Percentiles rank a stretch among this genome's conserved stretches.
Conservation (phyloP, 768 basidiomycete genomes). For the Amanita brunnescens region DNA sequence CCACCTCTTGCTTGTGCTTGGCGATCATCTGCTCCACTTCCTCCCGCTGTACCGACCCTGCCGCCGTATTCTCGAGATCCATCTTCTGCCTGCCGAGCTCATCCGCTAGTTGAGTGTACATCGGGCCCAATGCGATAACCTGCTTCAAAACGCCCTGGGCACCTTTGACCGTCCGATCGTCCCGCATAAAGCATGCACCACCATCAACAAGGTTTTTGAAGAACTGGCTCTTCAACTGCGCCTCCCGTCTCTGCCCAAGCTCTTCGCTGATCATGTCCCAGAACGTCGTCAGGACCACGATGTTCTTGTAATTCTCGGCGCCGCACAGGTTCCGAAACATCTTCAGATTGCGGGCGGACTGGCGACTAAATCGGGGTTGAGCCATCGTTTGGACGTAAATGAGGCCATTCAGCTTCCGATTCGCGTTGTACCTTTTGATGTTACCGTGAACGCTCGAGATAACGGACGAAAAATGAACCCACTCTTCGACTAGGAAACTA, state of each 20-base stretch:
- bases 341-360: constrained; percentile 16
- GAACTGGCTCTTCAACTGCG: constrained; percentile 26
- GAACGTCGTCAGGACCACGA: no score
- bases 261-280: constrained; percentile 30
- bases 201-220: constrained; percentile 29
- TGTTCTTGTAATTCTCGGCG: constrained; percentile 30
- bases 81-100: constrained; percentile 11
- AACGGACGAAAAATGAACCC: constrained; percentile 1
- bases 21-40: constrained; percentile 25
- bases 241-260: constrained; percentile 27
- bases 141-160: constrained; percentile 18
- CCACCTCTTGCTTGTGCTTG: constrained; percentile 25
- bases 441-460: no score
- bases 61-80: no score
- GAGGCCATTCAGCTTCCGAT: no score
- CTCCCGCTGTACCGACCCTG: no score
- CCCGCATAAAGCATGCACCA: background rate
- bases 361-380: background rate
- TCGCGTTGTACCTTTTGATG: background rate
- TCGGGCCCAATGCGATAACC: constrained; percentile 13
- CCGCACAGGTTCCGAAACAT: constrained; percentile 40
- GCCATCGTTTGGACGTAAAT: background rate
- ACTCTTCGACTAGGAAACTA: constrained; percentile 13
- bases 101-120: constrained; percentile 7
- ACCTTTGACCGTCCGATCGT: background rate